phyloP scores from a whole-genome alignment of 169 alveolate genomes.

The Plasmodium relictum region DNA sequence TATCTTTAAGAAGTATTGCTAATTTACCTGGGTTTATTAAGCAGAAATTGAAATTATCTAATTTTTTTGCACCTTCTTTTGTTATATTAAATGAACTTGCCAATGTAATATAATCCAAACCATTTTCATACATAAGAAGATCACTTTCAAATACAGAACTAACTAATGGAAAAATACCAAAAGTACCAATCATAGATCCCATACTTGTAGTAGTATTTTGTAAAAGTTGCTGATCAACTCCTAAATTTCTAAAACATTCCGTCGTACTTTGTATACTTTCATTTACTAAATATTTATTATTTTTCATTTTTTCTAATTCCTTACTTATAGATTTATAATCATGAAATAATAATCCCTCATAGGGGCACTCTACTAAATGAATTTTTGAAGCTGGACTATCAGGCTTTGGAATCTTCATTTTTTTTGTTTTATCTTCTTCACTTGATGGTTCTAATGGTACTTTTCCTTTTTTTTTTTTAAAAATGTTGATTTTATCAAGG shows the following conservation, averaged over 20 bases:
- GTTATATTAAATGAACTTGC: slow-evolving; percentile 44
- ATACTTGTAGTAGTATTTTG: neutral
- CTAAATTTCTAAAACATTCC: slow-evolving; percentile 17
- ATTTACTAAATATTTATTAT: neutral
- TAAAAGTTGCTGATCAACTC: slow-evolving; percentile 1
- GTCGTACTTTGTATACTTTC: neutral
- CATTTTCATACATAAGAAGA: slow-evolving; percentile 13
- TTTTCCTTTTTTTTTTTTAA: slow-evolving; percentile 41
- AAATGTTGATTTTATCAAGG: too few relatives aligned
- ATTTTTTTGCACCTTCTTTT: neutral
- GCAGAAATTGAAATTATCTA: slow-evolving; percentile 44
- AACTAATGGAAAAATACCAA: slow-evolving; percentile 20
- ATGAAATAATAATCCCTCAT: slow-evolving; percentile 23
- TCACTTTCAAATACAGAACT: slow-evolving; percentile 1
- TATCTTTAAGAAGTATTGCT: slow-evolving; percentile 42
- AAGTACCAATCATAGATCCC: slow-evolving; percentile 29
- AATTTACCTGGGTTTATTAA: slow-evolving; percentile 59
- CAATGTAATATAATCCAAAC: slow-evolving; percentile 15
- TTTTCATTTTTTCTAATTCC: neutral
- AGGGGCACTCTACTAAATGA: slow-evolving; percentile 21
- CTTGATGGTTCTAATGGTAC: too few relatives aligned
- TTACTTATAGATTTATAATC: neutral
- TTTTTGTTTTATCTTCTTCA: too few relatives aligned
- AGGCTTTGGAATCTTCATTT: neutral
- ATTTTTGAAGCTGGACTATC: neutral